Conservation (phyloP, 2,329 filamentous ascomycete genomes). For the Fusarium hainanense region DNA sequence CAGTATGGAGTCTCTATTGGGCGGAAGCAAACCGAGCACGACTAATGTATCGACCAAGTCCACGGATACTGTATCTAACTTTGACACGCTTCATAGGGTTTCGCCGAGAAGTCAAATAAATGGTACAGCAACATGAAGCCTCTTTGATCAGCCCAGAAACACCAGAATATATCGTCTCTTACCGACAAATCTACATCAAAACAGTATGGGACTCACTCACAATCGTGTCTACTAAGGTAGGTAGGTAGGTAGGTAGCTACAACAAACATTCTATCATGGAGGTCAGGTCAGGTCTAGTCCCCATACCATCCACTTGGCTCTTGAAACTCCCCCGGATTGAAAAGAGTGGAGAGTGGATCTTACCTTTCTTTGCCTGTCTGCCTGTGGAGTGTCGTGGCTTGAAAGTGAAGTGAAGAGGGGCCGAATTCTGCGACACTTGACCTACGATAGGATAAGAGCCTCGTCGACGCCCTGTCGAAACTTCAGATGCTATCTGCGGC, state of each 20-base stretch:
- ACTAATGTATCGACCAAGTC: conserved; percentile 10
- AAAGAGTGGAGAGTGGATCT: conserved; percentile 30
- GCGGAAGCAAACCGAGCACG: conserved; percentile 4
- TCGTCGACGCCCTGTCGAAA: conserved; percentile 25
- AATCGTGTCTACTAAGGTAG: no score
- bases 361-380: neutral
- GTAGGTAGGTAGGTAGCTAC: neutral
- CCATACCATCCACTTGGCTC: neutral
- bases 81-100: neutral
- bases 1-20: conserved; percentile 5
- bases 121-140: neutral
- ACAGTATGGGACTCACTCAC: neutral
- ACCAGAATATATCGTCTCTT: neutral
- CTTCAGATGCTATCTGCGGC: conserved; percentile 38
- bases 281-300: neutral
- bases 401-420: conserved; percentile 12
- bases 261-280: conserved; percentile 10
- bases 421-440: conserved; percentile 20
- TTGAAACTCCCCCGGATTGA: conserved; percentile 37
- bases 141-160: neutral
- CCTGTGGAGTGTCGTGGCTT: conserved; percentile 20
- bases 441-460: conserved; percentile 35
- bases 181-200: neutral
- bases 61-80: neutral
- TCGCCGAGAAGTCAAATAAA: neutral